phyloP scores from a whole-genome alignment of 371 early-diverging fungal species.

The Syncephalastrum contaminatum region DNA sequence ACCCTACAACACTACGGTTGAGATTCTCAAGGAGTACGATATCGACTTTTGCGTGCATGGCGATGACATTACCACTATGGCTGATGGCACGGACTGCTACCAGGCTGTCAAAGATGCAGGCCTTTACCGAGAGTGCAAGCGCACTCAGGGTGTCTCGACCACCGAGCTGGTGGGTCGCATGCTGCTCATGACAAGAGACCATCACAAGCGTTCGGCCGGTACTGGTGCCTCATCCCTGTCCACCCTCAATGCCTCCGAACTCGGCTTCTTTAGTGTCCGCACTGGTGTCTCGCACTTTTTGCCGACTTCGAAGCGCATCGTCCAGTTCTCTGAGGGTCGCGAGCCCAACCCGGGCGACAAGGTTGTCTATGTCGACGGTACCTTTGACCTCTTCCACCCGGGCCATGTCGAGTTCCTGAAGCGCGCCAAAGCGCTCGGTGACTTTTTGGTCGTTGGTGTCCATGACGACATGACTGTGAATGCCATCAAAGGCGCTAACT shows the following conservation, averaged over 20 bases:
- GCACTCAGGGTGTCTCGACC: constrained; percentile 92
- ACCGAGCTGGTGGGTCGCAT: constrained; percentile 96
- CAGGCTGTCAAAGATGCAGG: constrained; percentile 92
- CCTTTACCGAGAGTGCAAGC: constrained; percentile 91
- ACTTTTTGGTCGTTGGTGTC: constrained; percentile 92
- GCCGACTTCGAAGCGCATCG: constrained; percentile 82
- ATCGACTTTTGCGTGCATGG: constrained; percentile 96
- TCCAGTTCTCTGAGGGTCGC: constrained; percentile 83
- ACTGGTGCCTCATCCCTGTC: constrained; percentile 50
- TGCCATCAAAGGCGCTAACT: constrained; percentile 82
- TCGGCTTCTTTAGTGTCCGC: constrained; percentile 58
- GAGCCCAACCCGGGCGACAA: constrained; percentile 68
- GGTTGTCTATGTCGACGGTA: constrained; percentile 94
- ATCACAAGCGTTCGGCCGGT: constrained; percentile 64
- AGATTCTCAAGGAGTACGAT: constrained; percentile 77
- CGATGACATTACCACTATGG: constrained; percentile 93
- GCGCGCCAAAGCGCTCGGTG: constrained; percentile 82
- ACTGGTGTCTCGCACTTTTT: constrained; percentile 81
- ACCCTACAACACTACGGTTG: constrained; percentile 90
- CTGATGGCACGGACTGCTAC: constrained; percentile 96
- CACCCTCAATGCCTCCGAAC: constrained; percentile 60
- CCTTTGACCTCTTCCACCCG: constrained; percentile 95
- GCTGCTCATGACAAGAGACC: constrained; percentile 90
- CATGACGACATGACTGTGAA: constrained; percentile 87
- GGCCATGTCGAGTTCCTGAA: constrained; percentile 95